These are phyloP conservation scores for Hypoxylon lienhwacheense DNA, from an alignment of 495 filamentous ascomycete genomes.

Conservation along the genomic window DNA sequence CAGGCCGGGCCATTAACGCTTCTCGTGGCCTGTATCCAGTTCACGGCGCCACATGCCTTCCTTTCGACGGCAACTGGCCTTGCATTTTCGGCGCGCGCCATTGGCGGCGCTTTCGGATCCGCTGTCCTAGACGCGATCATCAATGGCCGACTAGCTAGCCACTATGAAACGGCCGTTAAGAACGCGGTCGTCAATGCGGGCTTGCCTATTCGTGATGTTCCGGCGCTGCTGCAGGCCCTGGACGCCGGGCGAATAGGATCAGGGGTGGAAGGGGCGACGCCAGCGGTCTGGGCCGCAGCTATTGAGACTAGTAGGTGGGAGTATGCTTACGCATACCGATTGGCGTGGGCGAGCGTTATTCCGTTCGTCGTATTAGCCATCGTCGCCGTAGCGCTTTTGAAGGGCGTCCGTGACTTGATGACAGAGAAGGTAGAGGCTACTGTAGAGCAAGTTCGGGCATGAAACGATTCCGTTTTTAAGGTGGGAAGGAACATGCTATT, in stretches of 20 bases:
- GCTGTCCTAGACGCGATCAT: constrained; percentile 59
- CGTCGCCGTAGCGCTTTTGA: constrained; percentile 48
- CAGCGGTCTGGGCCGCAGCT: constrained; percentile 43
- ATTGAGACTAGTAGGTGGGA: constrained; percentile 43
- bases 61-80: constrained; percentile 58
- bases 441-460: constrained; percentile 40
- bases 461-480: background rate
- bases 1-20: constrained; percentile 54
- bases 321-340: constrained; percentile 50
- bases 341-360: constrained; percentile 56
- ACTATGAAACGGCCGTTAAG: constrained; percentile 43
- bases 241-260: constrained; percentile 37
- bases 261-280: constrained; percentile 41
- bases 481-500: too few relatives aligned
- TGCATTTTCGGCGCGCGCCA: constrained; percentile 56
- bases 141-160: constrained; percentile 48
- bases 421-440: constrained; percentile 56
- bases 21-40: constrained; percentile 56
- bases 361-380: constrained; percentile 57
- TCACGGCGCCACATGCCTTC: constrained; percentile 57
- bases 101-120: constrained; percentile 58
- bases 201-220: constrained; percentile 43
- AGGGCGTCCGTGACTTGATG: constrained; percentile 54
- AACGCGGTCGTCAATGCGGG: constrained; percentile 47
- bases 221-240: constrained; percentile 42